Conservation (phyloP, 2,329 filamentous ascomycete genomes). For the Colletotrichum coccodes region DNA sequence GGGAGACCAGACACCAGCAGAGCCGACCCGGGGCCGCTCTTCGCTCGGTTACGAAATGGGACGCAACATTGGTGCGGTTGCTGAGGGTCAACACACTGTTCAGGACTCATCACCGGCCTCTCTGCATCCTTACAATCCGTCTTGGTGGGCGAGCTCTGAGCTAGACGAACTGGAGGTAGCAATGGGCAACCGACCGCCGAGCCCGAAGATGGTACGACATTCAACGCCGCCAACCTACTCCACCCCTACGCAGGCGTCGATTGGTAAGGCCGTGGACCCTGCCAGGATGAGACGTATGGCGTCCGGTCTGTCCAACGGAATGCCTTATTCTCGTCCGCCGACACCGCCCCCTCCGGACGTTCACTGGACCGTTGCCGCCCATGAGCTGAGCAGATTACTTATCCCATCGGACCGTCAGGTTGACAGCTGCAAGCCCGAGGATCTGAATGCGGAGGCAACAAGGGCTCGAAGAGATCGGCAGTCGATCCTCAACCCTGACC, state of each 20-base stretch:
- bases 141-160: slow-evolving; percentile 76
- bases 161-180: slow-evolving; percentile 77
- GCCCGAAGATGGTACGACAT: slow-evolving; percentile 63
- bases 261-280: slow-evolving; percentile 79
- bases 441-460: slow-evolving; percentile 77
- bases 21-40: slow-evolving; percentile 40
- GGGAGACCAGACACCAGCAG: slow-evolving; percentile 55
- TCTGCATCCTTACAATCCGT: slow-evolving; percentile 67
- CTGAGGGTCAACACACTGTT: slow-evolving; percentile 41
- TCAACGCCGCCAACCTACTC: slow-evolving; percentile 78
- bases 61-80: slow-evolving; percentile 56
- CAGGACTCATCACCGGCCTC: slow-evolving; percentile 39
- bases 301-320: slow-evolving; percentile 60
- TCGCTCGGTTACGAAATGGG: slow-evolving; percentile 70
- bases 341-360: slow-evolving; percentile 83
- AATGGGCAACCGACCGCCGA: slow-evolving; percentile 59
- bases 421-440: slow-evolving; percentile 79
- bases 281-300: slow-evolving; percentile 72
- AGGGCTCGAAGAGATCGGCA: slow-evolving; percentile 73
- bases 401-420: slow-evolving; percentile 82
- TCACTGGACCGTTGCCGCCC: slow-evolving; percentile 84
- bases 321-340: slow-evolving; percentile 55
- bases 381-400: slow-evolving; percentile 84
- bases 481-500: slow-evolving; percentile 55
- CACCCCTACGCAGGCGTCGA: slow-evolving; percentile 88